Conservation (phyloP, 768 basidiomycete species). For the Xerocomus brunneocitrinus region DNA sequence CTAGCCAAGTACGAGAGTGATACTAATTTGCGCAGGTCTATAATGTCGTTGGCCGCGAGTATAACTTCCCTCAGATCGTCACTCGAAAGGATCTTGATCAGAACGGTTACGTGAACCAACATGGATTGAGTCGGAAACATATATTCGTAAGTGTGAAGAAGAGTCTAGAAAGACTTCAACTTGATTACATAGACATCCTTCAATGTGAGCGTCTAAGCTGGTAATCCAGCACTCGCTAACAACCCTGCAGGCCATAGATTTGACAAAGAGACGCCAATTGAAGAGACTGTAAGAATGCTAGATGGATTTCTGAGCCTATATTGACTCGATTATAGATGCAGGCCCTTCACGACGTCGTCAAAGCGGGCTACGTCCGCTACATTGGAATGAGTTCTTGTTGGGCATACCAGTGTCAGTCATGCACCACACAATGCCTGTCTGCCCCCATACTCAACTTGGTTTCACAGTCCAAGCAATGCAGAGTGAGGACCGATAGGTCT, state of each 20-base stretch:
- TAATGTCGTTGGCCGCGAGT: conserved; percentile 34
- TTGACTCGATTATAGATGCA: conserved; percentile 32
- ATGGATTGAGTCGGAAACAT: conserved; percentile 47
- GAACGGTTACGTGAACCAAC: conserved; percentile 45
- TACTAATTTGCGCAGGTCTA: conserved; percentile 31
- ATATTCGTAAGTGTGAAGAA: conserved; percentile 54
- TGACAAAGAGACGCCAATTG: conserved; percentile 47
- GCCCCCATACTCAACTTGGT: not conserved
- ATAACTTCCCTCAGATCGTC: conserved; percentile 6
- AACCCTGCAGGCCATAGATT: conserved; percentile 40
- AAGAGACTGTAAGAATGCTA: conserved; percentile 33
- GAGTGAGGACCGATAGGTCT: conserved; percentile 19
- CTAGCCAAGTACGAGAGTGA: not conserved
- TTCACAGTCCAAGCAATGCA: conserved; percentile 37
- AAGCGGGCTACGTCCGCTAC: conserved; percentile 45
- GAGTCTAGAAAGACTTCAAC: conserved; percentile 38
- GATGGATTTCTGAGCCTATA: not conserved
- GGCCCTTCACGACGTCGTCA: conserved; percentile 48
- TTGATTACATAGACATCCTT: conserved; percentile 56
- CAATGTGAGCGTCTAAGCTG: conserved; percentile 34
- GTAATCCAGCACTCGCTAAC: not conserved
- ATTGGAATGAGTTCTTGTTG: conserved; percentile 42
- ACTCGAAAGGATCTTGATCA: conserved; percentile 29
- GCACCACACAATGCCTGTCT: not conserved
- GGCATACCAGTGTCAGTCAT: conserved; percentile 36